phyloP scores from a whole-genome alignment of 805 yeast species.

The Ascoidea asiatica region DNA sequence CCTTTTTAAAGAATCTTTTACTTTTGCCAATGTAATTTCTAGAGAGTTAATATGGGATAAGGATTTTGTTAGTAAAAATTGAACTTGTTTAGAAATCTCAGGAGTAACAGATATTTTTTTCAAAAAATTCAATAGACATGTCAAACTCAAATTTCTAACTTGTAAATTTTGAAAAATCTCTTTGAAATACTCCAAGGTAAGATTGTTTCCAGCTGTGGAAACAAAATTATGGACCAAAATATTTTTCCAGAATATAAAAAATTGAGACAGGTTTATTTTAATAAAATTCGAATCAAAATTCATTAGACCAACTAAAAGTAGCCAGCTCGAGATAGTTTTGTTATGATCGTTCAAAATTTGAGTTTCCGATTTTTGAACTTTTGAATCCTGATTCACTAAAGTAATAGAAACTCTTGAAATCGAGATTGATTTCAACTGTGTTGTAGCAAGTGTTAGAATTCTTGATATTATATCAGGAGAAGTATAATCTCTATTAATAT shows the following conservation, averaged over 20 bases:
- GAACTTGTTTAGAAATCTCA: conserved; percentile 30
- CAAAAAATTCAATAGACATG: conserved; percentile 41
- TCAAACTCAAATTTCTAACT: conserved; percentile 43
- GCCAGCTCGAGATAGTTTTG: conserved; percentile 41
- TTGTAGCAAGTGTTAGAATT: conserved; percentile 28
- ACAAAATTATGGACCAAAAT: conserved; percentile 37
- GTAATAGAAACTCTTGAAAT: conserved; percentile 15
- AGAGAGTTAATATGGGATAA: conserved; percentile 19
- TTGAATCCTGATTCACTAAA: conserved; percentile 1
- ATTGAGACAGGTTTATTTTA: conserved; percentile 40
- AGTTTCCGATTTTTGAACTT: conserved; percentile 11
- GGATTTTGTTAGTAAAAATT: conserved; percentile 33
- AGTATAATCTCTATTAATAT: conserved; percentile 27
- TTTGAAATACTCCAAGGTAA: conserved; percentile 19
- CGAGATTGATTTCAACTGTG: conserved; percentile 25
- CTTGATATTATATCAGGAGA: conserved; percentile 30
- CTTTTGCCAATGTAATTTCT: conserved; percentile 17
- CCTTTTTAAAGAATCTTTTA: conserved; percentile 10
- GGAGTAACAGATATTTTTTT: conserved; percentile 24
- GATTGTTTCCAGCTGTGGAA: conserved; percentile 19
- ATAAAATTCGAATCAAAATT: conserved; percentile 43
- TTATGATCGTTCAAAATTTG: conserved; percentile 18
- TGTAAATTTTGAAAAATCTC: conserved; percentile 29
- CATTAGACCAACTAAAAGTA: conserved; percentile 47
- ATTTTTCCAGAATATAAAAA: conserved; percentile 51